Percentiles rank a stretch among this genome's conserved stretches.
Conservation (phyloP, 2,329 filamentous ascomycete species). For the Claviceps lovelessii region DNA sequence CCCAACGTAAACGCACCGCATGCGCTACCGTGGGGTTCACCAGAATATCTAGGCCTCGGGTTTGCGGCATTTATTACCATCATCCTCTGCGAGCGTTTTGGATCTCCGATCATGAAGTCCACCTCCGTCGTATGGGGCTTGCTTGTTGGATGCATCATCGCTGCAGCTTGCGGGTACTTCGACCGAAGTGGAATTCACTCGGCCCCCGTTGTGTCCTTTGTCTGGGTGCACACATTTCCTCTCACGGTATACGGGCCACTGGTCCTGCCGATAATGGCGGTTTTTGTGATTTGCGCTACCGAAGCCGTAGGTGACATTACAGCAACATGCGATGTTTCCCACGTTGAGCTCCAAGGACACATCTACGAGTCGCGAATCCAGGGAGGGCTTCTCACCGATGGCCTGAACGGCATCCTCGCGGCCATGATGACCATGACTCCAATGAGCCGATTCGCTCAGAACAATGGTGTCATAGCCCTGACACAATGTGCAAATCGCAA, state of each 20-base stretch:
- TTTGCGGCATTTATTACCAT: slow-evolving; percentile 71
- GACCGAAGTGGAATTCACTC: slow-evolving; percentile 55
- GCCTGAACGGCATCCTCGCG: slow-evolving; percentile 59
- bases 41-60: slow-evolving; percentile 64
- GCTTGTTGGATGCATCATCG: slow-evolving; percentile 63
- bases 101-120: slow-evolving; percentile 72
- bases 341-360: slow-evolving; percentile 56
- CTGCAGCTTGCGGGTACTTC: slow-evolving; percentile 65
- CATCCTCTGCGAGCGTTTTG: slow-evolving; percentile 67
- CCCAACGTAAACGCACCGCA: slow-evolving; percentile 54
- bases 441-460: slow-evolving; percentile 69
- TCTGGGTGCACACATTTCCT: slow-evolving; percentile 68
- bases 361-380: slow-evolving; percentile 66
- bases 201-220: slow-evolving; percentile 58
- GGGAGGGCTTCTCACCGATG: slow-evolving; percentile 65
- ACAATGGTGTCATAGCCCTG: slow-evolving; percentile 72
- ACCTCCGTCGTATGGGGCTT: slow-evolving; percentile 63
- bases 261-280: slow-evolving; percentile 55
- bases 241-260: slow-evolving; percentile 58
- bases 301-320: slow-evolving; percentile 72
- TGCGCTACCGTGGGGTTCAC: slow-evolving; percentile 61
- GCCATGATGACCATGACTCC: slow-evolving; percentile 68
- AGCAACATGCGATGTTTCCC: slow-evolving; percentile 67
- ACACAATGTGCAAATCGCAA: slow-evolving; percentile 70
- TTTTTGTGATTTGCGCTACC: slow-evolving; percentile 60